These are phyloP conservation scores for Teratosphaeria nubilosa DNA, from an alignment of 2,329 filamentous ascomycete species.

Conservation along the genomic window DNA sequence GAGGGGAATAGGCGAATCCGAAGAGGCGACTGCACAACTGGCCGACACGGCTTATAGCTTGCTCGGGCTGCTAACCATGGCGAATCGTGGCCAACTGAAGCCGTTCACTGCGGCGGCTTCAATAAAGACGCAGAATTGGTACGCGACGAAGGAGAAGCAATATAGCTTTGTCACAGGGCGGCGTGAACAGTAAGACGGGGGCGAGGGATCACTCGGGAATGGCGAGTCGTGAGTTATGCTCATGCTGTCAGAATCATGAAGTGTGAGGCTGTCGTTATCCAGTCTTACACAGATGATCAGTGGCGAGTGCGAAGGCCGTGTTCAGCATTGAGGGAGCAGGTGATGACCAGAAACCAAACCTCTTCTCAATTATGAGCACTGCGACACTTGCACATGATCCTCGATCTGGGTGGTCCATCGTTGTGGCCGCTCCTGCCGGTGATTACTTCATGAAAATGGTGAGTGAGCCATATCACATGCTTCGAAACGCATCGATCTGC, in stretches of 20 bases:
- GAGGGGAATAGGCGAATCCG: background rate
- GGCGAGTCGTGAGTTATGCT: too few relatives aligned
- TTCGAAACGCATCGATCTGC: background rate
- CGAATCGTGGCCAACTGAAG: conserved; percentile 1
- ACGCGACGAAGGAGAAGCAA: background rate
- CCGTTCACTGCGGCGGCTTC: background rate
- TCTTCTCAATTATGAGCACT: background rate
- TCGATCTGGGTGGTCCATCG: background rate
- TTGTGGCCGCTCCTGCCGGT: background rate
- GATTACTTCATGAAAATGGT: too few relatives aligned
- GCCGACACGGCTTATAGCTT: background rate
- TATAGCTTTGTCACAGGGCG: background rate
- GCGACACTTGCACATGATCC: background rate
- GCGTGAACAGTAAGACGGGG: background rate
- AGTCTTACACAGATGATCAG: too few relatives aligned
- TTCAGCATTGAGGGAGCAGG: background rate
- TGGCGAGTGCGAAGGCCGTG: background rate
- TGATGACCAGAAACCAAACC: background rate
- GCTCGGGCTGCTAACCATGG: conserved; percentile 1
- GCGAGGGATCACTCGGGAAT: too few relatives aligned
- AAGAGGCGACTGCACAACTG: background rate
- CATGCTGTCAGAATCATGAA: too few relatives aligned
- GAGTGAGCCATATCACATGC: background rate
- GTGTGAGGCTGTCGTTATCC: too few relatives aligned
- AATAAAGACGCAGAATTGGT: background rate